A percentile compares a stretch with the other conserved stretches of the same genome.
Evolutionary conservation across 768 basidiomycete genomes (phyloP).

Genomic region (Trametes coccinea): DNA sequence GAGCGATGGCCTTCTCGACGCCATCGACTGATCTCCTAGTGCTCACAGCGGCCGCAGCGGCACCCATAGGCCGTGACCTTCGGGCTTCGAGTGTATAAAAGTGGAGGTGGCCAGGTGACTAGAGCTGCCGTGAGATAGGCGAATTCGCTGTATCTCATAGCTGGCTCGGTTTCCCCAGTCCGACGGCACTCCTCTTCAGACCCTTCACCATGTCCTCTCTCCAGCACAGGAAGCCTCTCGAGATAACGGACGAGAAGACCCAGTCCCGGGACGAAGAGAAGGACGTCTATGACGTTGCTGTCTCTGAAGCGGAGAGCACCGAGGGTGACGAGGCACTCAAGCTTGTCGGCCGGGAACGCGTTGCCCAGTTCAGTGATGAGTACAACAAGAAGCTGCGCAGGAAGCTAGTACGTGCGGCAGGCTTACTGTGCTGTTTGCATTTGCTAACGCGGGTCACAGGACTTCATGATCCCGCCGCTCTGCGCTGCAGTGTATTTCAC

Average conservation of each 20-base stretch:
- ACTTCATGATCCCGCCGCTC: slow-evolving; percentile 52
- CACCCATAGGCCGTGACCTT: neutral
- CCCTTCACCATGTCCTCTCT: slow-evolving; percentile 20
- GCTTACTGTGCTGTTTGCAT: too few species aligned
- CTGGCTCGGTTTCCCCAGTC: neutral
- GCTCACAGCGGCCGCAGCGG: neutral
- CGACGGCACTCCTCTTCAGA: neutral
- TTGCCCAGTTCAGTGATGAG: slow-evolving; percentile 57
- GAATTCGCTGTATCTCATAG: neutral
- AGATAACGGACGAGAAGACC: slow-evolving; percentile 11
- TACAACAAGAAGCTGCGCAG: slow-evolving; percentile 56
- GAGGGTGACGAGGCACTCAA: slow-evolving; percentile 61
- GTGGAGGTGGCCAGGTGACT: slow-evolving; percentile 1
- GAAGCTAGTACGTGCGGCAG: slow-evolving; percentile 60
- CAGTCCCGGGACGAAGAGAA: slow-evolving; percentile 24
- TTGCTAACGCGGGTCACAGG: slow-evolving; percentile 34
- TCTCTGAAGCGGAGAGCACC: slow-evolving; percentile 34
- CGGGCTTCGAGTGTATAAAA: slow-evolving; percentile 8
- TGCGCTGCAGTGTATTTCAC: slow-evolving; percentile 70
- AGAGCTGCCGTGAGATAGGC: slow-evolving; percentile 6
- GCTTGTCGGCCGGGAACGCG: slow-evolving; percentile 55
- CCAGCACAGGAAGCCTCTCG: slow-evolving; percentile 19
- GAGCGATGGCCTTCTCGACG: neutral
- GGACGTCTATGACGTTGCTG: slow-evolving; percentile 15
- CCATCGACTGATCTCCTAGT: neutral